Evolutionary conservation across 768 basidiomycete genomes (phyloP), one percentile per base, ranked within the genome.

Genomic region (Xerocomellus chrysenteron): DNA sequence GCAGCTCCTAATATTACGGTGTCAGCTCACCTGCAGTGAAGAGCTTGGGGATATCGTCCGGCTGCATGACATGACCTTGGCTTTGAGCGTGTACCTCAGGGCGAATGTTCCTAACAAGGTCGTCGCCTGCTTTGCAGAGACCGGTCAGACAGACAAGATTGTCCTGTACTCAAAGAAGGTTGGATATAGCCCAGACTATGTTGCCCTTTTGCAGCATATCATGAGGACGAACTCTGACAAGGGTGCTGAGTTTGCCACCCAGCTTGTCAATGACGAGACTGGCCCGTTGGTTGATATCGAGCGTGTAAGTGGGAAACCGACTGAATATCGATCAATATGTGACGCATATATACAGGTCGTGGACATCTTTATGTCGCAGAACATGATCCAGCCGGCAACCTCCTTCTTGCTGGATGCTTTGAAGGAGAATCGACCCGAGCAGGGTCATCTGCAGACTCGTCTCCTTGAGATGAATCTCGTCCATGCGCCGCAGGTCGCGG

Each of bases 91-190:
- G 54, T 99, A 99, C 69, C 86, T 99, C 26, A 87, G 97, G 52
- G 97, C 97, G 52, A 98, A 96, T 66, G 87, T 98, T 7, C 97
- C 97, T 46, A 97, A 94, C 81, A 99, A 98, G 78, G 96, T 98
- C 68, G 87, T 98, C 55, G 97, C 97, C 5, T 98, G 95, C 80
- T 99, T 99, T 71, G 97, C 96, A 6, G 97, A 99, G 77, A 94
- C 94, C 0, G 97, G 96, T 17, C 97, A 99, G 74, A 97, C 86
- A 37, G 95, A 98, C 74, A 99, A 99, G 81, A 99, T 99, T 57
- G 83, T 98, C 17, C 76, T 98, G 3, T 99, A 99, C 72, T 88
- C 94, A 4, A 98, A 98, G 84, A 97, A 98, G 71, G 96, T 98
- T 56, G 88, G 86, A 30, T 94, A 97, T 70, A 83, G 78, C 19